Evolutionary conservation across 345 rosid genomes (phyloP).

Genomic region (Salix koriyanagi): DNA sequence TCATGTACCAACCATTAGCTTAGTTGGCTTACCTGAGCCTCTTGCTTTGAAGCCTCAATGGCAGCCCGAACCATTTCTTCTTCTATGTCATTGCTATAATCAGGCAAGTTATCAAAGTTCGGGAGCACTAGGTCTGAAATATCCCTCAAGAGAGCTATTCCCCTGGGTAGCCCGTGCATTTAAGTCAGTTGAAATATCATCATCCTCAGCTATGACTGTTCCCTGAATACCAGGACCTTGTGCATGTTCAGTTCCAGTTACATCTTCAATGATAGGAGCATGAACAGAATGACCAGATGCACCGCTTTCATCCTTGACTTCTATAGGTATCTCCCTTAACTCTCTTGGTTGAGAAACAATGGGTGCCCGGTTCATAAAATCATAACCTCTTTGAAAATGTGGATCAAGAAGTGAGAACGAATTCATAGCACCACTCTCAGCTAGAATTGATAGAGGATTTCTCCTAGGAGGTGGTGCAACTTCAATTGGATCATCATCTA

Average conservation of each 20-base stretch:
- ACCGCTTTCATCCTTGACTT: constrained; percentile 56
- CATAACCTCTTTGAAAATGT: constrained; percentile 40
- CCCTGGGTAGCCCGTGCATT: constrained; percentile 21
- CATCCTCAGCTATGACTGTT: constrained; percentile 55
- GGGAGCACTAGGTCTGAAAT: constrained; percentile 41
- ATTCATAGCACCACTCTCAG: constrained; percentile 34
- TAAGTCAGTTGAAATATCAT: constrained; percentile 36
- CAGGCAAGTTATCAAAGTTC: constrained; percentile 42
- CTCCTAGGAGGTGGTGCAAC: constrained; percentile 19
- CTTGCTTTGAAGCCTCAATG: constrained; percentile 90
- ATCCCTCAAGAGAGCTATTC: constrained; percentile 21
- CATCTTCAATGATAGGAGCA: constrained; percentile 71
- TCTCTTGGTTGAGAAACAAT: constrained; percentile 78
- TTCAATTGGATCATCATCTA: constrained; percentile 79
- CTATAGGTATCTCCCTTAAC: constrained; percentile 84
- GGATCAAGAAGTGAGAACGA: constrained; percentile 51
- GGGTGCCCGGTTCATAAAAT: constrained; percentile 41
- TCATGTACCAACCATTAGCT: neutral
- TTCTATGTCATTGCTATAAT: constrained; percentile 72
- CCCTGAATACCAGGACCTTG: constrained; percentile 48
- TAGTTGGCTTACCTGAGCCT: constrained; percentile 47
- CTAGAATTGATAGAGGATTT: constrained; percentile 36
- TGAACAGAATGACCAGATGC: constrained; percentile 47
- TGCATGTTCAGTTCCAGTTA: constrained; percentile 52
- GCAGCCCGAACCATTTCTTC: constrained; percentile 99